A percentile compares a stretch with the other conserved stretches of the same genome.
Evolutionary conservation across 768 basidiomycete genomes (phyloP).

Genomic region (Leccinum boreale): DNA sequence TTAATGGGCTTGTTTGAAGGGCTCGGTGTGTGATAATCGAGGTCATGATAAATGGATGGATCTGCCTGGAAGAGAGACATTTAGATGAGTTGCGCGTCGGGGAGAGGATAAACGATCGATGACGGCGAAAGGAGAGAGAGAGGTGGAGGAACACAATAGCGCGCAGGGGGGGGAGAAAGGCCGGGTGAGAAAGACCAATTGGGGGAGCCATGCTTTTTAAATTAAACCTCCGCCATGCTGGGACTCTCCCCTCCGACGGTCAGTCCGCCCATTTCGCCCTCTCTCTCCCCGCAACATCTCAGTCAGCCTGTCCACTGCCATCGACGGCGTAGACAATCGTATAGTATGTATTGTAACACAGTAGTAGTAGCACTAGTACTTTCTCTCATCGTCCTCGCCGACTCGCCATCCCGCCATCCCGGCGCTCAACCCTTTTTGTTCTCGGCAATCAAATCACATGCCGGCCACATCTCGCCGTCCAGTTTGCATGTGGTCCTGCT

Average conservation of each 20-base stretch:
- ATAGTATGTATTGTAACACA: not conserved
- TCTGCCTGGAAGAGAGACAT: conserved; percentile 33
- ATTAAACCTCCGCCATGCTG: conserved; percentile 26
- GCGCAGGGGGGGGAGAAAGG: conserved; percentile 22
- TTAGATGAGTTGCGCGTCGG: not conserved
- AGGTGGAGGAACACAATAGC: conserved; percentile 9
- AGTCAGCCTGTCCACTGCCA: not conserved
- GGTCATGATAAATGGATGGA: conserved; percentile 14
- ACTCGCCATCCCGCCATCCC: conserved; percentile 1
- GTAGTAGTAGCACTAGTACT: not conserved
- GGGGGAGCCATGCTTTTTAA: conserved; percentile 24
- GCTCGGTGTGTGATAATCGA: conserved; percentile 25
- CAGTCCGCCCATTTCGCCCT: not conserved
- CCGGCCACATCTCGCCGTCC: not conserved
- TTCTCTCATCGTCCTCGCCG: not conserved
- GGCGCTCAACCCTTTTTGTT: not conserved
- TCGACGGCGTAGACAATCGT: not conserved
- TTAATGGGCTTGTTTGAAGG: conserved; percentile 29
- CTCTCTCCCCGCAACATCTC: not conserved
- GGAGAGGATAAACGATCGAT: conserved; percentile 5
- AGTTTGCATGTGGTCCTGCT: not conserved
- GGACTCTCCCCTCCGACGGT: not conserved
- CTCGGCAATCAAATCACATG: conserved; percentile 1
- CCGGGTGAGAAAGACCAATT: conserved; percentile 29
- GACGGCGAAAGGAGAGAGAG: not conserved